Evolutionary conservation across 2,329 filamentous ascomycete species (phyloP), one percentile per base, ranked within the genome.

Genomic region (Nothophoma quercina): DNA sequence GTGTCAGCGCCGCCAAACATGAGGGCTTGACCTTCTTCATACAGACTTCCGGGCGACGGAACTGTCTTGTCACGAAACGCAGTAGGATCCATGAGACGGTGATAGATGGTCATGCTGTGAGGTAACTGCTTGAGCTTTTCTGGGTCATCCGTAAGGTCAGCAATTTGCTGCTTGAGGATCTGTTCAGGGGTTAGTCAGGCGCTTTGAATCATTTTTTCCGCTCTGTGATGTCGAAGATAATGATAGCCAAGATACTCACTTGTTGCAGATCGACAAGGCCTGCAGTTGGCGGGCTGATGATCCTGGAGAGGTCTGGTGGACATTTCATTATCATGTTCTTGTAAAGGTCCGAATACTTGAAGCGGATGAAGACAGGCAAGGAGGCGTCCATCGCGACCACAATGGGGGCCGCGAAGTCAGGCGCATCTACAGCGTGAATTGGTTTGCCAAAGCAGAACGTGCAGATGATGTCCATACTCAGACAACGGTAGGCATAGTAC

Each of bases 1-100:
- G 79, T 81, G 49, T 81, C 78, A 10, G 71, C 71, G 12, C 79
- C 80, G 7, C 72, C 79, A 56, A 80, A 80, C 56, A 81, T 68
- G 41, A 82, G 66, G 0, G 76, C 74, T 58, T 77, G 73, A 1
- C 73, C 74, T 65, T 81, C 79, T 15, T 81, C 76, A 35, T 74
- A 77, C 3, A 81, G 59, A 35, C 68, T 73, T 2, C 56, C 65
- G 5, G 65, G 43, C 3, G 61, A 65, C 5, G 75, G 72, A 1
- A 74, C 62, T 0, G 54, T 68, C 21, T 70, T 67, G 44, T 63
- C 64, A n/a, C 67, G 64, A 52, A 73, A 68, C 1, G 64, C 61
- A 23, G 70, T 63, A 1, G 67, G 59, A 35, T 75, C 69, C 56
- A 75, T 59, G 2, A 75, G 64, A 5, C 68, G 65, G 36, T 74